Evolutionary conservation across 768 basidiomycete genomes (phyloP).

Genomic region (Tylopilus sp.): DNA sequence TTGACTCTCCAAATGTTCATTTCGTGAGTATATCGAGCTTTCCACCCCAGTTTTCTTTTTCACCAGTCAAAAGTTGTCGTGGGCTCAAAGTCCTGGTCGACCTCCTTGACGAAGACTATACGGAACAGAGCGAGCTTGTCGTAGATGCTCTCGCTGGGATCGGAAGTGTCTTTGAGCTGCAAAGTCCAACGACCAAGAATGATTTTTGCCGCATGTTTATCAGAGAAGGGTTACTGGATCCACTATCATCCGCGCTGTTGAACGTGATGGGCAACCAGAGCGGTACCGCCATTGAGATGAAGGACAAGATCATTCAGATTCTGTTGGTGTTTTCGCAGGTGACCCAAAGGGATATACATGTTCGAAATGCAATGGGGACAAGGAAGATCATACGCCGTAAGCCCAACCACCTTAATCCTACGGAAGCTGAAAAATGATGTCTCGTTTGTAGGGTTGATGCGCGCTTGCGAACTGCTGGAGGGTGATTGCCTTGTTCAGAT

Average conservation of each 20-base stretch:
- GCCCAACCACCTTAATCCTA: constrained; percentile 28
- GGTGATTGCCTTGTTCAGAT: constrained; percentile 85
- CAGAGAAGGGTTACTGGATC: constrained; percentile 90
- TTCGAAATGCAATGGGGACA: constrained; percentile 88
- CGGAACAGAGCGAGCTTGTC: constrained; percentile 86
- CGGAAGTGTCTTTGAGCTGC: constrained; percentile 91
- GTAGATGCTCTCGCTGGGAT: constrained; percentile 94
- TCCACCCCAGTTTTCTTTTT: neutral
- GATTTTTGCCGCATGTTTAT: constrained; percentile 99
- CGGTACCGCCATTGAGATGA: constrained; percentile 65
- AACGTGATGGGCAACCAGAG: constrained; percentile 80
- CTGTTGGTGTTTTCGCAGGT: constrained; percentile 91
- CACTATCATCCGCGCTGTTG: constrained; percentile 83
- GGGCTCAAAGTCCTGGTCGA: constrained; percentile 94
- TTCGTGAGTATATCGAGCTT: constrained; percentile 58
- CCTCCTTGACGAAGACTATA: constrained; percentile 94
- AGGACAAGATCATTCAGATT: constrained; percentile 87
- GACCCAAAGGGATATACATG: constrained; percentile 92
- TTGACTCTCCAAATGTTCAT: constrained; percentile 99
- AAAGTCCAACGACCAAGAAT: constrained; percentile 95
- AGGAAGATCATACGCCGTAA: constrained; percentile 85
- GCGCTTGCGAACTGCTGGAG: constrained; percentile 83
- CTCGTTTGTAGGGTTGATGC: constrained; percentile 65
- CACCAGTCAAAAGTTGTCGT: constrained; percentile 64
- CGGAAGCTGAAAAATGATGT: constrained; percentile 3